Percentiles rank a stretch among this genome's conserved stretches.
Conservation (phyloP, 305 asterid species). For the Fraxinus angustifolia region DNA sequence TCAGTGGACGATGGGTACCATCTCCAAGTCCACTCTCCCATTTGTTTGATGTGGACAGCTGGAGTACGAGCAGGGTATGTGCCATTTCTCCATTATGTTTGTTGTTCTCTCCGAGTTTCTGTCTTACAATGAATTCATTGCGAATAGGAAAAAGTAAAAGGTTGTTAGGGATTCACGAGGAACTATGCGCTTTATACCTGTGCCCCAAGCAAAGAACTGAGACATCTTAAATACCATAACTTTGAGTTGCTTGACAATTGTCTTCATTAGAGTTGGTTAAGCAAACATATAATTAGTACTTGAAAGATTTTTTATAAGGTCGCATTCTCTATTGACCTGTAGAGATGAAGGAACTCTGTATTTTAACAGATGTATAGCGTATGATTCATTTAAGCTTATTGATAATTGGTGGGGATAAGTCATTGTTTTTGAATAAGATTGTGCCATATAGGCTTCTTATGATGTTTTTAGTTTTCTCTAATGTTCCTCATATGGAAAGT, state of each 20-base stretch:
- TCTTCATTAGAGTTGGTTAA: conserved; percentile 4
- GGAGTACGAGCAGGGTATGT: conserved; percentile 66
- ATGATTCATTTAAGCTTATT: neutral
- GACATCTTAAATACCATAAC: conserved; percentile 10
- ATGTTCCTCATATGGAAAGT: conserved; percentile 17
- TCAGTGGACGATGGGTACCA: conserved; percentile 85
- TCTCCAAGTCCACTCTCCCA: conserved; percentile 70
- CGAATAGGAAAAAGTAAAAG: conserved; percentile 8
- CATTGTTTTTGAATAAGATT: neutral
- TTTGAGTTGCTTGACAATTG: neutral
- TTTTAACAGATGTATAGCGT: neutral
- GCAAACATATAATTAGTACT: neutral
- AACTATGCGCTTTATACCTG: conserved; percentile 9
- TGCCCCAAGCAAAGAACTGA: neutral
- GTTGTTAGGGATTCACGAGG: neutral
- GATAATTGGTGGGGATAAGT: neutral
- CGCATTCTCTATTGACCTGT: neutral
- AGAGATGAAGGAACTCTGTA: conserved; percentile 8
- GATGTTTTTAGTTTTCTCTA: neutral
- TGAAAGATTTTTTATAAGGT: neutral
- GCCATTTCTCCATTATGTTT: conserved; percentile 14
- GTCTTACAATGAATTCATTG: conserved; percentile 16
- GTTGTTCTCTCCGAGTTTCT: conserved; percentile 5
- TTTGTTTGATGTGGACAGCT: conserved; percentile 58
- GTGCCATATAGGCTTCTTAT: neutral